Evolutionary conservation across 2,329 filamentous ascomycete species (phyloP).

Genomic region (Colletotrichum agaves): DNA sequence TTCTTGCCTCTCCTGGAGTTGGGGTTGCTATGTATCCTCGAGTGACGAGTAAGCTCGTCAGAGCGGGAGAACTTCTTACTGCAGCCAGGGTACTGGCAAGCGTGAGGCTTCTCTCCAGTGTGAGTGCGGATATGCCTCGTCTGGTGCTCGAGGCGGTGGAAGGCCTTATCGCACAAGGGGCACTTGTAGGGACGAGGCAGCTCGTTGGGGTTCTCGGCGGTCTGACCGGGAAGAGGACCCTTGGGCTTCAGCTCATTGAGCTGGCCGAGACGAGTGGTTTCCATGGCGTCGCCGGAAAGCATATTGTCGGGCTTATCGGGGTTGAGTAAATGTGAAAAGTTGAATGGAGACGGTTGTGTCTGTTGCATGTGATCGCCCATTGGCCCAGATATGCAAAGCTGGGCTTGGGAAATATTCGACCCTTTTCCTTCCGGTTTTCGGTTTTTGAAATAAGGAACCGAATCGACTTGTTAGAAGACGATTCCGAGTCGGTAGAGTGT

Average conservation of each 20-base stretch:
- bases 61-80: conserved; percentile 97
- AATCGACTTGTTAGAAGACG: neutral
- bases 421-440: conserved; percentile 13
- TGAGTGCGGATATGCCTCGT: conserved; percentile 92
- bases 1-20: conserved; percentile 96
- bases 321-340: conserved; percentile 81
- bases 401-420: conserved; percentile 5
- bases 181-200: conserved; percentile 98
- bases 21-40: conserved; percentile 98
- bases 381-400: conserved; percentile 33
- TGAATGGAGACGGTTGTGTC: conserved; percentile 73
- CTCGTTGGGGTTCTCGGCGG: conserved; percentile 71
- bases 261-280: conserved; percentile 31
- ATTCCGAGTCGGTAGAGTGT: neutral
- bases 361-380: conserved; percentile 76
- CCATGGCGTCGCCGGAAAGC: conserved; percentile 33
- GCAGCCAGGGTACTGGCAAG: conserved; percentile 94
- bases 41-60: conserved; percentile 95
- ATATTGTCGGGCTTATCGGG: conserved; percentile 49
- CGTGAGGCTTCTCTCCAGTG: conserved; percentile 97
- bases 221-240: conserved; percentile 70
- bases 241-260: conserved; percentile 63
- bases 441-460: neutral
- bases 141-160: conserved; percentile 97
- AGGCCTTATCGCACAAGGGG: conserved; percentile 97